Evolutionary conservation across 2,329 filamentous ascomycete genomes (phyloP), one percentile per base, ranked within the genome.

Genomic region (Penicillium nordicum): DNA sequence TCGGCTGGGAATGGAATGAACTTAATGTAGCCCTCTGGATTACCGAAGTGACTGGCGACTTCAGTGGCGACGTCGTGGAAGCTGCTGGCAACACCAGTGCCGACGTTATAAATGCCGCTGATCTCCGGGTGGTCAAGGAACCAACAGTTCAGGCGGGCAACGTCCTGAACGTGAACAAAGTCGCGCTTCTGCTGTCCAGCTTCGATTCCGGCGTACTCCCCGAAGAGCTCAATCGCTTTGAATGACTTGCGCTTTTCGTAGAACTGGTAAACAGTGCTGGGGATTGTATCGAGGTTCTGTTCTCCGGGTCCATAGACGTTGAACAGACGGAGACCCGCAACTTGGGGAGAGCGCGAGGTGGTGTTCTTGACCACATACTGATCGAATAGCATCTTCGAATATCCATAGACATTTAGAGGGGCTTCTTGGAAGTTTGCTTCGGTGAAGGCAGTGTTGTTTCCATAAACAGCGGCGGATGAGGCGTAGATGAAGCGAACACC

Each of bases 131-230:
- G 53, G 5, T 55, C 53, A 4, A 51, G 48, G 34, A 55, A 51
- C 53, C 53, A 55, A 23, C 53, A 55, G 16, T 55, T 55, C 3
- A 55, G 40, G 7, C 53, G 53, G 12, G 53, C 53, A 16, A 55
- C 47, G 14, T 55, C 53, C 27, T 55, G 32, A 6, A 55, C 53
- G 16, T 55, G 41, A 16, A 55, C 53, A 5, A 55, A 51, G 10
- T 55, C 47, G 2, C 40, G 53, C 34, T 41, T 51, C 53, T 55
- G 53, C 4, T 55, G 32, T 16, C 53, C 53, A 9, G 40, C 53
- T n/a, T 51, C 48, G 18, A 32, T 21, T 27, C 53, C 53, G 11
- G 40, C 53, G 53, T 51, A 32, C 25, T 55, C 53, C 2, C 47
- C 53, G 11, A 55, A 45, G 4, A 55, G 47, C 25, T 55, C 38